phyloP scores from a whole-genome alignment of 1,284 basidiomycete genomes.

The Pascua guehoae region DNA sequence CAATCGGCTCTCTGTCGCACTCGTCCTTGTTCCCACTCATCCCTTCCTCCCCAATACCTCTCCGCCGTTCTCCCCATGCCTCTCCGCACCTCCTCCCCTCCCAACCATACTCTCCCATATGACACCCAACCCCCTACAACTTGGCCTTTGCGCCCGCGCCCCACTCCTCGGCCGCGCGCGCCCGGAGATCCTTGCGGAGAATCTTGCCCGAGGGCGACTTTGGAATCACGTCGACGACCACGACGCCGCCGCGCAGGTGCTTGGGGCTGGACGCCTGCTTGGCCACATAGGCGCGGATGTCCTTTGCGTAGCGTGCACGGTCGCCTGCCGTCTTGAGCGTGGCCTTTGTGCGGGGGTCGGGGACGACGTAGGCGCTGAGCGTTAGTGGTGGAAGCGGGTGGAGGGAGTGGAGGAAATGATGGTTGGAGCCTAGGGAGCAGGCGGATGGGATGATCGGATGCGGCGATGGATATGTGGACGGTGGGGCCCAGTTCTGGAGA shows the following conservation, averaged over 20 bases:
- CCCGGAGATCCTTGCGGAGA: slow-evolving; percentile 29
- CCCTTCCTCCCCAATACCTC: too few relatives aligned
- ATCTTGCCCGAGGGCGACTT: slow-evolving; percentile 50
- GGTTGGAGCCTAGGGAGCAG: too few relatives aligned
- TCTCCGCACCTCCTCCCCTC: too few relatives aligned
- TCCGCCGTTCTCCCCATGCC: too few relatives aligned
- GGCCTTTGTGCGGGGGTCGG: not conserved
- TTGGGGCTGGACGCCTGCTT: slow-evolving; percentile 54
- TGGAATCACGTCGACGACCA: slow-evolving; percentile 52
- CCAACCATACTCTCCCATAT: too few relatives aligned
- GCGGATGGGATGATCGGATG: too few relatives aligned
- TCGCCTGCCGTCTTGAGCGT: not conserved
- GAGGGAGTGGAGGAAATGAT: too few relatives aligned
- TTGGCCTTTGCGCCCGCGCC: not conserved
- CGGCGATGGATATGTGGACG: too few relatives aligned
- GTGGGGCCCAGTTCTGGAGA: too few relatives aligned
- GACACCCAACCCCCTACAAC: not conserved
- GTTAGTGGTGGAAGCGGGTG: too few relatives aligned
- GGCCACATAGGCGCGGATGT: slow-evolving; percentile 46
- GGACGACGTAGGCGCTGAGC: slow-evolving; percentile 1
- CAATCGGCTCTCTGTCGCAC: too few relatives aligned
- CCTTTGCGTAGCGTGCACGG: not conserved
- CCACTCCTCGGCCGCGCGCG: slow-evolving; percentile 4
- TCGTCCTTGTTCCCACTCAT: too few relatives aligned
- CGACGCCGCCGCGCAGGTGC: slow-evolving; percentile 52